Base-by-base conservation (phyloP, 148 eudicot genomes). In the Silene latifolia region DNA sequence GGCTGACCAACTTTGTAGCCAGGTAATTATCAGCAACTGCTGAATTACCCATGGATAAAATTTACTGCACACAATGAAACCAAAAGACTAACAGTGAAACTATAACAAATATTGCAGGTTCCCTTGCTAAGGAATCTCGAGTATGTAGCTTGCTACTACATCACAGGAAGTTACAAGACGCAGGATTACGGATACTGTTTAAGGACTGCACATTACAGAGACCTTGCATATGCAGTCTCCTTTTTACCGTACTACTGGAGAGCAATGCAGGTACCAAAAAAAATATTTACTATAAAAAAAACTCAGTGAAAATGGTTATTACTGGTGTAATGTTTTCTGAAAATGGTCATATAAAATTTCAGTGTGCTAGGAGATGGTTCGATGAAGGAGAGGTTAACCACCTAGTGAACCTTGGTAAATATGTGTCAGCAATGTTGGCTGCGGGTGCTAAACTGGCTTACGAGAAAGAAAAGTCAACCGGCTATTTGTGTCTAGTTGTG, bases 1-100 rank as follows among this genome's bases (percentile, higher is more conserved):
- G 98, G 99, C 99, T 79, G 99, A 96, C 86, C 99, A 96, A 78
- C 90, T 96, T 64, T 92, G 98, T 76, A 96, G 99, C 80, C 99
- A 96, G 91, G 99, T 95, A 85, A 75, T 60, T n/a, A 29, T 35
- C 74, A 48, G 18, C 32, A 29, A 4, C 6, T 5, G 4, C 6
- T 5, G 4, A 63, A 47, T 64, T 53, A 66, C 27, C 9, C 69
- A 32, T 7, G 51, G 7, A 17, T 17, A 64, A 4, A 46, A 66
- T 59, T 63, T 11, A 39, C 44, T 13, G 60, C 56, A 56, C 23
- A 23, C 42, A 53, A 53, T 44, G 32, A 51, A 39, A 48, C 46
- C 12, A 4, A 46, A 54, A 48, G 8, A 60, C 71, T 81, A 64
- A 79, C n/a, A 32, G 9, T 3, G 10, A 25, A 62, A 17, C n/a